Evolutionary conservation across 805 yeast genomes (phyloP), one percentile per base, ranked within the genome.

Genomic region (Myxozyma sirexii): DNA sequence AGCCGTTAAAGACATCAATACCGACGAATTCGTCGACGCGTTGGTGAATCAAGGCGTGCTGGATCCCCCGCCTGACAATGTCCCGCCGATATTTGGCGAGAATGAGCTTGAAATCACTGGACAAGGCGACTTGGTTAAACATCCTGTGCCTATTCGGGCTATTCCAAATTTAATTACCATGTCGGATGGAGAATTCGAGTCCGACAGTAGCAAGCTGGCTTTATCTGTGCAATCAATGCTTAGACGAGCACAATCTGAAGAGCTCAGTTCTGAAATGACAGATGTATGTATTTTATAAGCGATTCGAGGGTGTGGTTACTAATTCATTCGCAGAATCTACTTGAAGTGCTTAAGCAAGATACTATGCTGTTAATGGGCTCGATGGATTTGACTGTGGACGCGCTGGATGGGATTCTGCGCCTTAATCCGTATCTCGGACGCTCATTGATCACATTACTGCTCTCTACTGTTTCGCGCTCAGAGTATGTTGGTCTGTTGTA

Each of bases 31-130:
- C 33, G 21, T 29, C 17, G 64, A 37, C 21, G 64, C 64, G 8
- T 37, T 60, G 13, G 57, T 60, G 17, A 56, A 56, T 31, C 64
- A 56, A 42, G 64, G 64, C 12, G 54, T 60, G 19, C 12, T 60
- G 31, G 61, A 56, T 42, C 54, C 61, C n/a, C 52, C 63, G 10
- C 33, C 7, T n/a, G 42, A 24, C 3, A 24, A 21, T 12, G 42
- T 19, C 3, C n/a, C 41, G 49, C 13, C 37, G 24, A 12, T n/a
- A 19, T 23, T 41, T 15, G 41, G 35, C 13, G 27, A 48, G 43
- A 13, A 15, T 10, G 43, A 37, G 27, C 15, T 19, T 5, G 45
- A 31, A 8, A 24, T 4, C 43, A 37, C 27, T 13, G 41, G 10
- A n/a, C 26, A 21, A 1, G 17, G 19, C 3, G 44, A 37, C 10